Base-by-base conservation (phyloP, 768 basidiomycete species). In the Dendrothele bispora region DNA sequence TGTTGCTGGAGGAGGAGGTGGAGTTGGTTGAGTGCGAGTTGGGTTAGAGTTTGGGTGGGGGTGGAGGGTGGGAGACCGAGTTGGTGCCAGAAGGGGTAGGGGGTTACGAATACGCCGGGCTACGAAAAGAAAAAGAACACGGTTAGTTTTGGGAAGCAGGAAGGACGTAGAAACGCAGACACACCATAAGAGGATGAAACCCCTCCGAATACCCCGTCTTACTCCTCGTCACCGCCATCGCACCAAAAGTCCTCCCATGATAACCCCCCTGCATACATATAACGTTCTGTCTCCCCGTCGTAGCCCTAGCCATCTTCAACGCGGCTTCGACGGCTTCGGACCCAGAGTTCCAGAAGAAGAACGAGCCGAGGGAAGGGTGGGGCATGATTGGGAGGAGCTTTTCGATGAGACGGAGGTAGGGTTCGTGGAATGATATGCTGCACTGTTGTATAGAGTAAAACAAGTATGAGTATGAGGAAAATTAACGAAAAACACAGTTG, bases 321-420 rank as follows among this genome's bases (percentile, higher is more conserved):
- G 92, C 78, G 1, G 84, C 91, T 67, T 97, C 95, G 36, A 93
- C 78, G 1, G 94, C 95, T 66, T 98, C 95, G 1, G 91, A 86
- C 2, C 95, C 95, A 2, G 93, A 95, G 72, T 91, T 98, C 88
- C 89, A 91, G 69, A 97, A 91, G 79, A 94, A 97, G 78, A 98
- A 98, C 21, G 91, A 91, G 64, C 95, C 88, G 26, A 98, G 77
- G 1, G 92, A 94, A 0, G 84, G 77, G 67, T 95, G 71, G 2
- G 95, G 95, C 93, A 98, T 94, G 49, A 88, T 69, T 0, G 93
- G 90, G 11, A 95, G 69, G 6, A 98, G 77, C 46, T 79, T 79
- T 64, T 95, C 80, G 59, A 98, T 87, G 57, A 98, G 87, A 41
- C 83, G 76, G 17, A 97, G 77, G 67, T 95, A 93, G 0, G 93